Evolutionary conservation across 345 rosid genomes (phyloP).

Genomic region (Arabidopsis arenosa): DNA sequence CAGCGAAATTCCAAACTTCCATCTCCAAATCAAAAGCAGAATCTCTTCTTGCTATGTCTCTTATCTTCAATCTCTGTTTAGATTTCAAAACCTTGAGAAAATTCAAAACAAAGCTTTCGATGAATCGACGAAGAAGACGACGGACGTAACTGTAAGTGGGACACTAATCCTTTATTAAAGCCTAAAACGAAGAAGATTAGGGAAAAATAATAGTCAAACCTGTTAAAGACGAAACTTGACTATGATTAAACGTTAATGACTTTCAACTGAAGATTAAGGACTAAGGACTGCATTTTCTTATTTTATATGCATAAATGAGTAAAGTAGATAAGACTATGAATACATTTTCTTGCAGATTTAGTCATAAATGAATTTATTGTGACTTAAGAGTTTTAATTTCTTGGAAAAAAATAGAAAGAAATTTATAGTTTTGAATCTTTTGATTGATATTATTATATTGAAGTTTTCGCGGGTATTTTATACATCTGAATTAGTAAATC

Average conservation of each 20-base stretch:
- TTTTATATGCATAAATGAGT: neutral
- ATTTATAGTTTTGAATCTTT: too few species aligned
- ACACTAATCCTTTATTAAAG: neutral
- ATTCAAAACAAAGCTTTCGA: neutral
- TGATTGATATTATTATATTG: too few species aligned
- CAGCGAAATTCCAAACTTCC: neutral
- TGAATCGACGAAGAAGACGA: conserved; percentile 4
- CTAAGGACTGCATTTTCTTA: neutral
- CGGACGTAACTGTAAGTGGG: conserved; percentile 15
- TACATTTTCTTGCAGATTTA: neutral
- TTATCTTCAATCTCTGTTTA: neutral
- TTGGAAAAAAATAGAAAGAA: too few species aligned
- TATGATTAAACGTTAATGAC: conserved; percentile 21
- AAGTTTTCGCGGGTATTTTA: neutral
- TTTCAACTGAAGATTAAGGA: conserved; percentile 4
- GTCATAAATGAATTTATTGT: neutral
- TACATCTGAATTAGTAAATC: too few species aligned
- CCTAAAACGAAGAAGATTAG: neutral
- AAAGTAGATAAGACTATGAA: neutral
- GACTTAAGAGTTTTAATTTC: neutral
- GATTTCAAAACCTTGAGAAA: neutral
- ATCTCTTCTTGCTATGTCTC: conserved; percentile 12
- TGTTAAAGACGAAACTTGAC: conserved; percentile 8
- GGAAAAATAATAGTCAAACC: neutral
- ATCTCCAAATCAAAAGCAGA: conserved; percentile 30